Percentiles rank a stretch among this genome's conserved stretches.
phyloP scores from a whole-genome alignment of 176 grass and related monocot genomes.

The Microstegium vimineum region DNA sequence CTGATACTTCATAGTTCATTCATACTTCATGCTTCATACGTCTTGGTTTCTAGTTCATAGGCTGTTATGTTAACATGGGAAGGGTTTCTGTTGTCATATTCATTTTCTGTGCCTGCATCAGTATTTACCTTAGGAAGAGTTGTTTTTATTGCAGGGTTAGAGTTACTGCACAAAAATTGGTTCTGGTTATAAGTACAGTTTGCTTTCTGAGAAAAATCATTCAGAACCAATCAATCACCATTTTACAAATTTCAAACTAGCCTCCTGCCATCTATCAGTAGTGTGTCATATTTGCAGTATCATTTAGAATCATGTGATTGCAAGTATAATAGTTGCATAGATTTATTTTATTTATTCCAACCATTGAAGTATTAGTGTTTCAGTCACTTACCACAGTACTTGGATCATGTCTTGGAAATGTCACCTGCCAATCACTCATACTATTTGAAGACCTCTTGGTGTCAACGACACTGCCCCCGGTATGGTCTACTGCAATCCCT shows the following conservation, averaged over 20 bases:
- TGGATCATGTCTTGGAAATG: conserved; percentile 63
- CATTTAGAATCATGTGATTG: conserved; percentile 8
- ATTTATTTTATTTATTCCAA: conserved; percentile 38
- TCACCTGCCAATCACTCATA: conserved; percentile 66
- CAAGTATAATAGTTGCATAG: background rate
- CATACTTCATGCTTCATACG: too few relatives aligned
- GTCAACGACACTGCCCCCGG: conserved; percentile 75
- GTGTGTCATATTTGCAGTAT: background rate
- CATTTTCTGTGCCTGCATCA: background rate
- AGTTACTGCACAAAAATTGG: background rate
- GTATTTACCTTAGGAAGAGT: background rate
- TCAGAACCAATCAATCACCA: background rate
- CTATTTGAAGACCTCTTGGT: conserved; percentile 96
- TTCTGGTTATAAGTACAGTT: background rate
- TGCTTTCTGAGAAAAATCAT: background rate
- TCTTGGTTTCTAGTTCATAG: too few relatives aligned
- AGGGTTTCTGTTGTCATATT: background rate
- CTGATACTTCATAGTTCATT: too few relatives aligned
- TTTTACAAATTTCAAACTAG: conserved; percentile 4
- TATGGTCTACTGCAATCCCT: conserved; percentile 36
- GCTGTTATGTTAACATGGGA: background rate
- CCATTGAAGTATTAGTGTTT: conserved; percentile 53
- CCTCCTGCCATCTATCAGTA: background rate
- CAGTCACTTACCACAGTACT: conserved; percentile 83
- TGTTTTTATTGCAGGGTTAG: conserved; percentile 2